Evolutionary conservation across 169 alveolate genomes (phyloP).

Genomic region (Cryptosporidium sp.): DNA sequence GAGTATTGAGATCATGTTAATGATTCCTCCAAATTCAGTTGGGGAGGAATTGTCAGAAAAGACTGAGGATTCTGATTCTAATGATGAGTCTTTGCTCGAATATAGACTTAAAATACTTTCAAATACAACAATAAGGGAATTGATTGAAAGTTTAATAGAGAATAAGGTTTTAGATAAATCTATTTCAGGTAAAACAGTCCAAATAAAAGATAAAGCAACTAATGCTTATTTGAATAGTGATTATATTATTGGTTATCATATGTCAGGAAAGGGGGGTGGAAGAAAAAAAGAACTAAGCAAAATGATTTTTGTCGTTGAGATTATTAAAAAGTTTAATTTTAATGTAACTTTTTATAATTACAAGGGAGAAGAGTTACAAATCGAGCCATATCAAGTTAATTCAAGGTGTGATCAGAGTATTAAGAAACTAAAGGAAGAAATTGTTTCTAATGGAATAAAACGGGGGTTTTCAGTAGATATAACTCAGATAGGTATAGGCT

Average conservation of each 20-base stretch:
- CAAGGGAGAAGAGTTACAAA: conserved; percentile 33
- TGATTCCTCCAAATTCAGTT: conserved; percentile 3
- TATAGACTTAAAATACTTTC: conserved; percentile 39
- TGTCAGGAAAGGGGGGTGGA: background rate
- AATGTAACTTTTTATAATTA: conserved; percentile 9
- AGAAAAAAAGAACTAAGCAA: background rate
- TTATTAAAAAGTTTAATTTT: background rate
- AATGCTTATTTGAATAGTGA: conserved; percentile 10
- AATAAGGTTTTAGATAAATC: background rate
- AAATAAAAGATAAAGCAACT: conserved; percentile 1
- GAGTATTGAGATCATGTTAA: conserved; percentile 27
- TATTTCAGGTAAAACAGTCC: background rate
- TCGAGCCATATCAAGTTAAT: background rate
- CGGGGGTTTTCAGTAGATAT: background rate
- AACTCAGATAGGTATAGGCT: conserved; percentile 11
- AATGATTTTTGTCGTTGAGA: conserved; percentile 29
- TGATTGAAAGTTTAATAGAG: conserved; percentile 6
- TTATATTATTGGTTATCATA: conserved; percentile 20
- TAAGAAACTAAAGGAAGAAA: background rate
- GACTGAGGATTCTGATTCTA: background rate
- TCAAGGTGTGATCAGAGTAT: background rate
- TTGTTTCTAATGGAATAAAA: background rate
- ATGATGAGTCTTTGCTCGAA: conserved; percentile 8
- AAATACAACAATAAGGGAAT: conserved; percentile 18
- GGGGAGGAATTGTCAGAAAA: conserved; percentile 35